Evolutionary conservation across 2,329 filamentous ascomycete genomes (phyloP).

Genomic region (Ramularia collo-cygni): DNA sequence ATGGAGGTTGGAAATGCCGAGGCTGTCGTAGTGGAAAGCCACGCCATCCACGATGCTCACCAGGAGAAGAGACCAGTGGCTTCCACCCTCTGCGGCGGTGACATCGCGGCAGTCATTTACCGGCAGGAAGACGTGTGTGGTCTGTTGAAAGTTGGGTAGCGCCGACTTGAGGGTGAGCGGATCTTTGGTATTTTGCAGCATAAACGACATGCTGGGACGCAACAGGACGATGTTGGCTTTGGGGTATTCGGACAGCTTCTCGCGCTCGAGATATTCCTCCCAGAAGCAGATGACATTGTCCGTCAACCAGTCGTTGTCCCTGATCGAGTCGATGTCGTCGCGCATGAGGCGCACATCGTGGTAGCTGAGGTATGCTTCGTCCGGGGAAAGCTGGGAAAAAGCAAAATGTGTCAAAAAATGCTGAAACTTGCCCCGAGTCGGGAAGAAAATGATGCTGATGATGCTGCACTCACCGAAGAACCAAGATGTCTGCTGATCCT

Average conservation of each 20-base stretch:
- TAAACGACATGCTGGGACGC: constrained; percentile 85
- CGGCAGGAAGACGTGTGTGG: constrained; percentile 91
- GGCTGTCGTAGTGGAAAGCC: constrained; percentile 93
- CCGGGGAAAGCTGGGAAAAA: constrained; percentile 45
- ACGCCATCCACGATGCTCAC: constrained; percentile 83
- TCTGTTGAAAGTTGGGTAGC: constrained; percentile 70
- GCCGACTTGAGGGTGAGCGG: constrained; percentile 54
- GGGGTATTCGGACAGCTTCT: constrained; percentile 72
- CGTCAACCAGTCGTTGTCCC: constrained; percentile 81
- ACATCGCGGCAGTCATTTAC: constrained; percentile 83
- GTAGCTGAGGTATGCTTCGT: constrained; percentile 66
- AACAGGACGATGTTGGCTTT: constrained; percentile 84
- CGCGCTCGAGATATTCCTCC: constrained; percentile 93
- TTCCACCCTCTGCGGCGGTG: constrained; percentile 74
- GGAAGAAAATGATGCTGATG: too few relatives aligned
- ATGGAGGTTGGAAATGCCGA: constrained; percentile 65
- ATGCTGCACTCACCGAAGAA: constrained; percentile 37
- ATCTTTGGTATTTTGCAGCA: constrained; percentile 69
- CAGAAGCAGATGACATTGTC: constrained; percentile 98
- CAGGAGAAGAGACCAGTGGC: constrained; percentile 89
- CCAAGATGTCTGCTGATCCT: constrained; percentile 46
- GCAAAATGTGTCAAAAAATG: constrained; percentile 2
- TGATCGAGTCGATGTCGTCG: constrained; percentile 82
- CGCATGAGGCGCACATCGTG: constrained; percentile 61
- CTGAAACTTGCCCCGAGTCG: neutral